Conservation (phyloP, 495 filamentous ascomycete genomes). For the Astrothelium subdiscretum region DNA sequence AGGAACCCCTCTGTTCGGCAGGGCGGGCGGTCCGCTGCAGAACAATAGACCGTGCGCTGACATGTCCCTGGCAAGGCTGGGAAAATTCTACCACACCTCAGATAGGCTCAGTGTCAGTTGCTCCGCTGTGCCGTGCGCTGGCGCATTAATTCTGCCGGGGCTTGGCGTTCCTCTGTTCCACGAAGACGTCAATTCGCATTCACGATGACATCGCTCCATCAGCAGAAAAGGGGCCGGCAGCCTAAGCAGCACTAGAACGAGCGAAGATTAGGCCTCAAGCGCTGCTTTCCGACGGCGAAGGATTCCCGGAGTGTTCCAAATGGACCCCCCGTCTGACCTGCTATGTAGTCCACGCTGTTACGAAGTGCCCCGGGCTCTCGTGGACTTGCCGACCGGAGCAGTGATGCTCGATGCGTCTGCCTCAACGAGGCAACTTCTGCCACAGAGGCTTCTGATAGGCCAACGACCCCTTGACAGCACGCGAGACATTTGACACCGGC, state of each 20-base stretch:
- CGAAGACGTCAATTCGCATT: not conserved
- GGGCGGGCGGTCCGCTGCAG: not conserved
- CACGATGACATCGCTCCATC: not conserved
- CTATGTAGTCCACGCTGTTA: not conserved
- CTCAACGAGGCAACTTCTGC: not conserved
- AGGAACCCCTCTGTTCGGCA: not conserved
- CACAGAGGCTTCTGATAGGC: not conserved
- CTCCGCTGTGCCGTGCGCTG: not conserved
- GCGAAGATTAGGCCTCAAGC: not conserved
- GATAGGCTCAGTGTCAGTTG: not conserved
- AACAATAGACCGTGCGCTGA: not conserved
- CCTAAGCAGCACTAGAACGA: not conserved
- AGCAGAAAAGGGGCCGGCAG: not conserved
- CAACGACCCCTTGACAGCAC: not conserved
- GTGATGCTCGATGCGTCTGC: not conserved
- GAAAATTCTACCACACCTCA: not conserved
- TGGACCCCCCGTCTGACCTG: not conserved
- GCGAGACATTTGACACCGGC: not conserved
- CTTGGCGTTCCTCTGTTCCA: not conserved
- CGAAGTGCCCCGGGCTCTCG: not conserved
- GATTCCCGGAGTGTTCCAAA: not conserved
- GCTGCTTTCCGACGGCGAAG: not conserved
- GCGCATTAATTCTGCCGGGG: not conserved
- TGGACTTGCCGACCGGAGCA: not conserved
- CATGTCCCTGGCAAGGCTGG: not conserved